Percentiles rank a stretch among this genome's conserved stretches.
These are phyloP conservation scores for Phytophthora ohioensis DNA, from an alignment of 352 stramenopile genomes.

Conservation along the genomic window DNA sequence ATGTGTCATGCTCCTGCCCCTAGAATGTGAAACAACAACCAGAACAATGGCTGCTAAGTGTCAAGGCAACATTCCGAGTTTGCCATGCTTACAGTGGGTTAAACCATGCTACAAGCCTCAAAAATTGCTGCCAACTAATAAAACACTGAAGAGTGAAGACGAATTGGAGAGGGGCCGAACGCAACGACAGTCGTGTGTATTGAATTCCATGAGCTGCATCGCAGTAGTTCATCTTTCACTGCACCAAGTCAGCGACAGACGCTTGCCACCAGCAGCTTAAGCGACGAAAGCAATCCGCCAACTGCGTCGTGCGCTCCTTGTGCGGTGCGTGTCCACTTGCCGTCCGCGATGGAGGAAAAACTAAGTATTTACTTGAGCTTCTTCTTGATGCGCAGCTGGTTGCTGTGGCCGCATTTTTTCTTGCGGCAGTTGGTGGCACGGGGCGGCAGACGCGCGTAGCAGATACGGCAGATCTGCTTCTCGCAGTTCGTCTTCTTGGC, in stretches of 20 bases:
- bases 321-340: slow-evolving; percentile 24
- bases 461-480: slow-evolving; percentile 99
- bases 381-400: slow-evolving; percentile 99
- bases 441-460: slow-evolving; percentile 99
- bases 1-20: too few relatives aligned
- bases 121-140: neutral
- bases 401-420: slow-evolving; percentile 99
- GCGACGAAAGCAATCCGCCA: slow-evolving; percentile 16
- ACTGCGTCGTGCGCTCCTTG: slow-evolving; percentile 20
- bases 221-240: slow-evolving; percentile 18
- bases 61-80: too few relatives aligned
- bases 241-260: slow-evolving; percentile 23
- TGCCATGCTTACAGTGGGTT: too few relatives aligned
- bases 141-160: neutral
- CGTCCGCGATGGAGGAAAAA: slow-evolving; percentile 16
- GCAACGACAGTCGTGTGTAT: slow-evolving; percentile 43
- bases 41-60: too few relatives aligned
- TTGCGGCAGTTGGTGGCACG: slow-evolving; percentile 99
- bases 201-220: slow-evolving; percentile 24
- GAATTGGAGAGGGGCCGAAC: slow-evolving; percentile 43
- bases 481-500: slow-evolving; percentile 99
- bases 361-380: slow-evolving; percentile 98
- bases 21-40: too few relatives aligned
- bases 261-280: slow-evolving; percentile 8
- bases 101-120: neutral